These are phyloP conservation scores for Kluyveromyces marxianus DNA, from an alignment of 1,139 yeast species.

Conservation along the genomic window DNA sequence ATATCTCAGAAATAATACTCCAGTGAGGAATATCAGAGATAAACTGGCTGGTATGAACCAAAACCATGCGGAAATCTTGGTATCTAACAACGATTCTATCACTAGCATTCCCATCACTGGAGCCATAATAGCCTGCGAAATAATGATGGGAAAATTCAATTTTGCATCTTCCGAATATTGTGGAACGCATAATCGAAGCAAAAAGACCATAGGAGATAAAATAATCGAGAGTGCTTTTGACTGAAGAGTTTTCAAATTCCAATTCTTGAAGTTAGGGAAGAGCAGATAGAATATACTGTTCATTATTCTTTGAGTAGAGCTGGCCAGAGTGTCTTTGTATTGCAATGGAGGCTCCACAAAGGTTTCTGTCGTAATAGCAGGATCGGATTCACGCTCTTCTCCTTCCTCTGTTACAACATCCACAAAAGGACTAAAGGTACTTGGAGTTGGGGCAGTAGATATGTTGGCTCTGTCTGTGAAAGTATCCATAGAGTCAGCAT, in stretches of 20 bases:
- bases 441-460: conserved; percentile 19
- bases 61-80: conserved; percentile 8
- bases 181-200: conserved; percentile 26
- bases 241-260: conserved; percentile 16
- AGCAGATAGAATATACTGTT: conserved; percentile 15
- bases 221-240: conserved; percentile 21
- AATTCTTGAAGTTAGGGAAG: conserved; percentile 24
- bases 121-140: conserved; percentile 19
- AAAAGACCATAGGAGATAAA: conserved; percentile 25
- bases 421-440: conserved; percentile 18
- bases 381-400: not conserved
- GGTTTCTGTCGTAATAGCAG: not conserved
- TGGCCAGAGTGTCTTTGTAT: conserved; percentile 2
- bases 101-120: conserved; percentile 18
- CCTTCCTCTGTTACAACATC: conserved; percentile 17
- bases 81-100: conserved; percentile 14
- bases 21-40: conserved; percentile 4
- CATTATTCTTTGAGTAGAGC: conserved; percentile 8
- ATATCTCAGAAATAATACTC: conserved; percentile 9
- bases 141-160: conserved; percentile 12
- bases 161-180: conserved; percentile 10
- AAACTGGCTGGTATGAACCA: conserved; percentile 12
- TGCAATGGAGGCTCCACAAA: conserved; percentile 5
- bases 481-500: no score
- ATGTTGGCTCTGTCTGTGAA: not conserved